Conservation (phyloP, 2,329 filamentous ascomycete genomes). For the Fusarium chuoi region DNA sequence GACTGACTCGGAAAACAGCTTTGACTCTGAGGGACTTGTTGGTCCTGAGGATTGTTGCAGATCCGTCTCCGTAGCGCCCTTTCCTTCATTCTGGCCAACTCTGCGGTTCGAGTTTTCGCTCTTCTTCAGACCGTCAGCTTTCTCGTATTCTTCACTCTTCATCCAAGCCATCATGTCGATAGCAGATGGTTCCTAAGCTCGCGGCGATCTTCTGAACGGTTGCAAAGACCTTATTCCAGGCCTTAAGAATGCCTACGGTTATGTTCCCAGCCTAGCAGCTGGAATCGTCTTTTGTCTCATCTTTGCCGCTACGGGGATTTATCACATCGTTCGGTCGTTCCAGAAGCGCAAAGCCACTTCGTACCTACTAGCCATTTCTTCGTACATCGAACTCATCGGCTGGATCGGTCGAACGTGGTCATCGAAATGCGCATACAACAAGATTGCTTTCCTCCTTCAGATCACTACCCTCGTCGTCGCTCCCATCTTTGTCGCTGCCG, state of each 20-base stretch:
- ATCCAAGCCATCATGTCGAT: slow-evolving; percentile 17
- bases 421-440: slow-evolving; percentile 59
- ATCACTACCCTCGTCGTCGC: slow-evolving; percentile 57
- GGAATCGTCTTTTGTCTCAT: slow-evolving; percentile 35
- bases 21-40: slow-evolving; percentile 7
- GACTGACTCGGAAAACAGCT: not conserved
- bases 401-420: slow-evolving; percentile 62
- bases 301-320: slow-evolving; percentile 23
- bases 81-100: not conserved
- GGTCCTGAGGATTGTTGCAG: not conserved
- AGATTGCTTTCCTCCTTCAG: slow-evolving; percentile 60
- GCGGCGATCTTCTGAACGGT: slow-evolving; percentile 34
- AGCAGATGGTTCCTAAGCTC: slow-evolving; percentile 22
- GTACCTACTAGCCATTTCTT: slow-evolving; percentile 26
- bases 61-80: not conserved
- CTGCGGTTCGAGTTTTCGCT: not conserved
- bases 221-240: slow-evolving; percentile 33
- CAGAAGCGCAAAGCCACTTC: slow-evolving; percentile 34
- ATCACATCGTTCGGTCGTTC: slow-evolving; percentile 33
- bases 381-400: slow-evolving; percentile 54
- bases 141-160: not conserved
- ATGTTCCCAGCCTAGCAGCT: slow-evolving; percentile 32
- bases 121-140: not conserved
- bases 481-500: slow-evolving; percentile 63
- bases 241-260: slow-evolving; percentile 34